A percentile compares a stretch with the other conserved stretches of the same genome.
phyloP scores from a whole-genome alignment of 495 filamentous ascomycete species.

The Pseudomonodictys pantanalensis region DNA sequence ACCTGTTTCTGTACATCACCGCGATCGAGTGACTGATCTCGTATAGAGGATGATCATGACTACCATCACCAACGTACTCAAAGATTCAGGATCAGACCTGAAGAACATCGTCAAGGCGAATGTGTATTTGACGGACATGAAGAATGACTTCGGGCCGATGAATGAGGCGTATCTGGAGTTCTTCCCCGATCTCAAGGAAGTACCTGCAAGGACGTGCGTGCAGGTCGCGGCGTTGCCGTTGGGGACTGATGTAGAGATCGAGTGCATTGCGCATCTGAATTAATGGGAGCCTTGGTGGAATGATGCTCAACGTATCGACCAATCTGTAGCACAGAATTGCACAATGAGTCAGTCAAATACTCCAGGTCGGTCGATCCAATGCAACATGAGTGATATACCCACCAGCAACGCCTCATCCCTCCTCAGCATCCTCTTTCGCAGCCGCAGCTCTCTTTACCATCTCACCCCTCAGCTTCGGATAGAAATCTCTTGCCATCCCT shows the following conservation, averaged over 20 bases:
- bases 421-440: not conserved
- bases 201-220: constrained; percentile 56
- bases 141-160: constrained; percentile 61
- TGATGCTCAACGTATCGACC: no score
- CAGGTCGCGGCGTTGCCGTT: constrained; percentile 64
- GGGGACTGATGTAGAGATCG: constrained; percentile 69
- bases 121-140: constrained; percentile 68
- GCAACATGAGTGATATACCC: not conserved
- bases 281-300: not conserved
- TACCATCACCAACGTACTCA: constrained; percentile 64
- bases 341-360: no score
- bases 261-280: constrained; percentile 57
- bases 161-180: constrained; percentile 45
- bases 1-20: not conserved
- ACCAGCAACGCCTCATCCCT: not conserved
- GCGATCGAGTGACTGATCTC: not conserved
- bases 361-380: no score
- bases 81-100: constrained; percentile 59
- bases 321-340: no score
- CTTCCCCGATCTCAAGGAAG: constrained; percentile 19
- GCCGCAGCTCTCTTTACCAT: constrained; percentile 18
- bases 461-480: constrained; percentile 35
- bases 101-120: constrained; percentile 68
- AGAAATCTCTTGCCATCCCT: constrained; percentile 38
- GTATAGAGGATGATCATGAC: constrained; percentile 42